Conservation (phyloP, 495 filamentous ascomycete genomes). For the Glonium stellatum region DNA sequence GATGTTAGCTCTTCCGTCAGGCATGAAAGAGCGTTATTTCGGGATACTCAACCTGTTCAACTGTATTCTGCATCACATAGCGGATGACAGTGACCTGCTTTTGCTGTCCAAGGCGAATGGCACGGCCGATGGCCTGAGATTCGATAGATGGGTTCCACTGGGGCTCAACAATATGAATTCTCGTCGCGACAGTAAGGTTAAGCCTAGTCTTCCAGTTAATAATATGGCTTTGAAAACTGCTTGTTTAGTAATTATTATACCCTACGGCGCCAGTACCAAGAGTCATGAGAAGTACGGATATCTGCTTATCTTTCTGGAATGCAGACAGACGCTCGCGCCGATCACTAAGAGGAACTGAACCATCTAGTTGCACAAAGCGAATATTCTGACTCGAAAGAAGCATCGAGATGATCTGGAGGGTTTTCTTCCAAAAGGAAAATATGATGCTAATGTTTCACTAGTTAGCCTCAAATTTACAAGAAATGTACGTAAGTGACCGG, state of each 20-base stretch:
- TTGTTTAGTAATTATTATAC: constrained; percentile 20
- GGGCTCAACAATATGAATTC: constrained; percentile 46
- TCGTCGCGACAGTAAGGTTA: constrained; percentile 44
- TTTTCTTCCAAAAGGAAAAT: constrained; percentile 47
- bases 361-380: not conserved
- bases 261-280: constrained; percentile 47
- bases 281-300: constrained; percentile 45
- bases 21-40: too few relatives aligned
- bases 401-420: constrained; percentile 34
- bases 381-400: not conserved
- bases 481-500: too few relatives aligned
- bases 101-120: constrained; percentile 43
- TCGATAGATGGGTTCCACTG: constrained; percentile 53
- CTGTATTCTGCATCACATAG: constrained; percentile 42
- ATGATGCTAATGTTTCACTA: constrained; percentile 37
- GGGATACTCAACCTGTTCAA: constrained; percentile 41
- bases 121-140: constrained; percentile 45
- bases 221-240: not conserved
- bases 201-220: constrained; percentile 30
- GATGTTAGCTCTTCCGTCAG: too few relatives aligned
- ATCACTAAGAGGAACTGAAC: not conserved
- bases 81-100: constrained; percentile 40
- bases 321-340: not conserved
- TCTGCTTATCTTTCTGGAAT: constrained; percentile 12
- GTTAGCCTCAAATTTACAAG: not conserved